These are phyloP conservation scores for Candida argentea DNA, from an alignment of 805 yeast species.

Conservation along the genomic window DNA sequence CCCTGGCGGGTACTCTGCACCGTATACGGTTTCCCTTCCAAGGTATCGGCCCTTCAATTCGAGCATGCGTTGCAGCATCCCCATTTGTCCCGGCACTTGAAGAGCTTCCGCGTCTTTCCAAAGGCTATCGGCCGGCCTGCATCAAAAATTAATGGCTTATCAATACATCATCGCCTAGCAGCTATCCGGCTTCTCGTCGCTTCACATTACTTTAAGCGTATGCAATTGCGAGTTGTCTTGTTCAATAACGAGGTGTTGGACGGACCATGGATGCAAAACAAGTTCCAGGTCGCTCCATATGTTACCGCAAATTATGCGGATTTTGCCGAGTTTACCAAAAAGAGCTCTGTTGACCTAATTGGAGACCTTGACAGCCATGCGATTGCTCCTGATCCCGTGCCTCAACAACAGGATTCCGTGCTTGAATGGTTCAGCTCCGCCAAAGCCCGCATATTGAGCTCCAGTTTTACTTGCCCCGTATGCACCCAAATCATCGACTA, in stretches of 20 bases:
- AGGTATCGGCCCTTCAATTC: slow-evolving; percentile 59
- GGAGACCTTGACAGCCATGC: not conserved
- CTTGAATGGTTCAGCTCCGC: slow-evolving; percentile 5
- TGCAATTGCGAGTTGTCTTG: slow-evolving; percentile 38
- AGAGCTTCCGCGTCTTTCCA: slow-evolving; percentile 24
- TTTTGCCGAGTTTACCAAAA: slow-evolving; percentile 1
- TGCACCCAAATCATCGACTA: slow-evolving; percentile 25
- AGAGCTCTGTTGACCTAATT: too few species aligned
- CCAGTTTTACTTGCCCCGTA: slow-evolving; percentile 13
- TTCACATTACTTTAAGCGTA: slow-evolving; percentile 31
- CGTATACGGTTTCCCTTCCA: slow-evolving; percentile 65
- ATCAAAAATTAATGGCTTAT: slow-evolving; percentile 15
- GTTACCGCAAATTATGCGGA: not conserved
- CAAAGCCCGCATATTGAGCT: slow-evolving; percentile 10
- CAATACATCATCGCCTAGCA: slow-evolving; percentile 38
- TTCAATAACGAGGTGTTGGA: slow-evolving; percentile 19
- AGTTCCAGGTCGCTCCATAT: not conserved
- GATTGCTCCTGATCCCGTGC: not conserved
- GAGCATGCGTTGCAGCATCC: slow-evolving; percentile 84
- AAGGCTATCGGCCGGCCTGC: slow-evolving; percentile 15
- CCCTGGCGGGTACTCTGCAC: slow-evolving; percentile 67
- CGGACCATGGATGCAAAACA: slow-evolving; percentile 1
- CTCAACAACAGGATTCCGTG: slow-evolving; percentile 4
- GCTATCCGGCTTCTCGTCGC: slow-evolving; percentile 34
- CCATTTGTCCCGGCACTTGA: slow-evolving; percentile 52